These are phyloP conservation scores for Parietaria judaica DNA, from an alignment of 306 rosid species.

Conservation along the genomic window DNA sequence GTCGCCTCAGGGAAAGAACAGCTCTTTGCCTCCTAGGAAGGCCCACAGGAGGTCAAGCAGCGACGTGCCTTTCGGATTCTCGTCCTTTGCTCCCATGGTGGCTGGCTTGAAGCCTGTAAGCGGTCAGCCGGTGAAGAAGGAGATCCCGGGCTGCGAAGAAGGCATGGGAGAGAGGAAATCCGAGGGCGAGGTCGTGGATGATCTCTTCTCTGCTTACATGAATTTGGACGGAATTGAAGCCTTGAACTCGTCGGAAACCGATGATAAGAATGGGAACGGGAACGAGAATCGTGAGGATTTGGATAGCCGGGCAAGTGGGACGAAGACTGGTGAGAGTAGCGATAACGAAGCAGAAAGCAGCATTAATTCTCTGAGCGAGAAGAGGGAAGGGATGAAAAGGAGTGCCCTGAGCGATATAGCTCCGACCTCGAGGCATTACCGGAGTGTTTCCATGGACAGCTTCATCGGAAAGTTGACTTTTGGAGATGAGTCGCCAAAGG, in stretches of 20 bases:
- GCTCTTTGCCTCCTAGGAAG: slow-evolving; percentile 65
- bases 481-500: slow-evolving; percentile 55
- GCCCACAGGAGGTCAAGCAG: slow-evolving; percentile 83
- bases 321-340: slow-evolving; percentile 81
- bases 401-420: slow-evolving; percentile 69
- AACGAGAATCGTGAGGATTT: slow-evolving; percentile 75
- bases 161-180: slow-evolving; percentile 82
- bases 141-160: slow-evolving; percentile 51
- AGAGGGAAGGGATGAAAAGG: slow-evolving; percentile 74
- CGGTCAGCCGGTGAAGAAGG: slow-evolving; percentile 55
- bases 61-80: slow-evolving; percentile 86
- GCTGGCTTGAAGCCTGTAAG: slow-evolving; percentile 37
- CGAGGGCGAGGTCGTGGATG: slow-evolving; percentile 85
- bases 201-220: slow-evolving; percentile 85
- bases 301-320: slow-evolving; percentile 93
- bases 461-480: slow-evolving; percentile 77
- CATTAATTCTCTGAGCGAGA: slow-evolving; percentile 37
- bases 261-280: slow-evolving; percentile 61
- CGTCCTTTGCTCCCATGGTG: slow-evolving; percentile 49
- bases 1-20: slow-evolving; percentile 41
- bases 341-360: slow-evolving; percentile 92
- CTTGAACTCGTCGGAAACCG: slow-evolving; percentile 58
- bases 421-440: slow-evolving; percentile 55
- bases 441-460: slow-evolving; percentile 94
- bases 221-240: slow-evolving; percentile 74